Evolutionary conservation across 331 rosid genomes (phyloP).

Genomic region (Cydonia oblonga): DNA sequence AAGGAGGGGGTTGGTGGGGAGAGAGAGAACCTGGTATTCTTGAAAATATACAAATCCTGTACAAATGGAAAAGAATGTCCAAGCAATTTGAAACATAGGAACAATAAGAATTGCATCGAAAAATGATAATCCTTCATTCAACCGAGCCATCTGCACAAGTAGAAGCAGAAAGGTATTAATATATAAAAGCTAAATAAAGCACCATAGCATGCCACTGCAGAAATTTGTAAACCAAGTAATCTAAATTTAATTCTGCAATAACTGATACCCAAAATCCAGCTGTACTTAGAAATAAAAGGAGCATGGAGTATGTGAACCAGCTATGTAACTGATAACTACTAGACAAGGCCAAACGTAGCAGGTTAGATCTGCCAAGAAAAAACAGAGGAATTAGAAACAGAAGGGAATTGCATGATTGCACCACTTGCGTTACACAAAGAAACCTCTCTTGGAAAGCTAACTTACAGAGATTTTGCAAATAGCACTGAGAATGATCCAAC

Average conservation of each 20-base stretch:
- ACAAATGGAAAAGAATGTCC: conserved; percentile 97
- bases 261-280: conserved; percentile 96
- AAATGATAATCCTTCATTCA: conserved; percentile 91
- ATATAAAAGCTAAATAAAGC: not conserved
- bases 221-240: conserved; percentile 2
- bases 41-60: conserved; percentile 94
- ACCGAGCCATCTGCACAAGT: conserved; percentile 85
- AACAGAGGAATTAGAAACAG: conserved; percentile 13
- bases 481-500: conserved; percentile 96
- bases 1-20: not conserved
- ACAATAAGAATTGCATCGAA: conserved; percentile 98
- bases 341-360: conserved; percentile 82
- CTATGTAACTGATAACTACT: conserved; percentile 77
- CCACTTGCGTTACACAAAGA: conserved; percentile 5
- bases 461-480: conserved; percentile 99
- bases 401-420: not conserved
- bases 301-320: conserved; percentile 95
- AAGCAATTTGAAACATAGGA: conserved; percentile 97
- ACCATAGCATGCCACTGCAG: conserved; percentile 2
- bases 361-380: conserved; percentile 56
- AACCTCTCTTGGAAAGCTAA: conserved; percentile 17
- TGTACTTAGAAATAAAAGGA: conserved; percentile 88
- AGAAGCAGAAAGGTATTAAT: not conserved
- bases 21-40: conserved; percentile 72
- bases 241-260: not conserved